Evolutionary conservation across 257 asterid genomes (phyloP).

Genomic region (Solanum chmielewskii): DNA sequence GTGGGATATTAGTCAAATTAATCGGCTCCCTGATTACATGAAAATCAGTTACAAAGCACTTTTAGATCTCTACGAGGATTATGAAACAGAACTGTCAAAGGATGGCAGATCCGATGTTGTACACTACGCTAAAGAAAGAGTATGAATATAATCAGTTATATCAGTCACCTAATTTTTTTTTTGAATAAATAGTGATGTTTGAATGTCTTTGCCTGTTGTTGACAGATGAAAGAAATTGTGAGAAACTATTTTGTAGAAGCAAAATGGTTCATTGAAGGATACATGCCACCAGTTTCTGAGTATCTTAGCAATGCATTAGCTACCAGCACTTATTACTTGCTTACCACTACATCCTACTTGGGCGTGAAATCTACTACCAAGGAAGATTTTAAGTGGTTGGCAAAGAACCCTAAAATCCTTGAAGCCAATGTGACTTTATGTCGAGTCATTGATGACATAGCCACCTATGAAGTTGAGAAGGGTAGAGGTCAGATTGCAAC

Average conservation of each 20-base stretch:
- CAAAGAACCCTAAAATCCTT: background rate
- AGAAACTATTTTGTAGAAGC: background rate
- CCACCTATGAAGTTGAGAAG: constrained; percentile 17
- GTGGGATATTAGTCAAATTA: background rate
- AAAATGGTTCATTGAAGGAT: constrained; percentile 7
- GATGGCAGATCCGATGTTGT: background rate
- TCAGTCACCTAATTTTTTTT: background rate
- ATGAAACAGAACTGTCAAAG: background rate
- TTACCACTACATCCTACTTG: constrained; percentile 19
- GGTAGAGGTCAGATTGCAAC: constrained; percentile 32
- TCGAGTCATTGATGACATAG: background rate
- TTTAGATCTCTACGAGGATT: background rate
- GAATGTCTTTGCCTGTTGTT: background rate
- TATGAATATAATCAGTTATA: background rate
- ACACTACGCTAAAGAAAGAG: background rate
- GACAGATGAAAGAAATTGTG: background rate
- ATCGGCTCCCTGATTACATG: background rate
- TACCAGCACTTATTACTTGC: background rate
- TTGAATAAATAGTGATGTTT: constrained; percentile 16
- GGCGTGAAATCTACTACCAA: constrained; percentile 5
- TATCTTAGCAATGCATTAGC: background rate
- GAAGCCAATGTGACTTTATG: background rate
- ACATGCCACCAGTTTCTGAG: constrained; percentile 1
- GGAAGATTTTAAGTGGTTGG: background rate
- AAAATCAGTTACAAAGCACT: background rate